Base-by-base conservation (phyloP, 2,329 filamentous ascomycete species). In the Lachnellula occidentalis region DNA sequence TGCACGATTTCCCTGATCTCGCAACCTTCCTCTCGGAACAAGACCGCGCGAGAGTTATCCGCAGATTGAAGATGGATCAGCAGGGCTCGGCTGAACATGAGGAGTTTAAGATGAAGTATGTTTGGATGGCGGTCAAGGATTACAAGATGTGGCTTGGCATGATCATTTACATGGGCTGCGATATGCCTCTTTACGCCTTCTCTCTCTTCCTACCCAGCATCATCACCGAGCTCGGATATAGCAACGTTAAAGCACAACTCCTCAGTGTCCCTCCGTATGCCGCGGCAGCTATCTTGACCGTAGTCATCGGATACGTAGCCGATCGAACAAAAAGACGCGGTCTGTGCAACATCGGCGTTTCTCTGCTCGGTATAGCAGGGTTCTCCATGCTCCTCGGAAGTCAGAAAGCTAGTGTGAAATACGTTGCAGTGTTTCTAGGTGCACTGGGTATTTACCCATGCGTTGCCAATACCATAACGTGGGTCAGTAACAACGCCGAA, bases 371-470 rank as follows among this genome's bases (percentile, higher is more conserved):
- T 12, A 84, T 94, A n/a, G 71, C 75, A 0, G 92, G 91, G 0
- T 96, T 95, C 68, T 68, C 77, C 45, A 90, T 96, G 84, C 77
- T 95, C 3, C 75, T 95, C 2, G 81, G 80, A 1, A 75, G 4
- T 76, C 90, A 0, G 78, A 77, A 0, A 82, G 92, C 0, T 85
- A 90, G 66, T 96, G 22, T 45, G 22, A 17, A n/a, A 43, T 96
- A 96, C 68, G 87, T 84, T 0, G 91, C 87, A 0, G 87, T 83
- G 0, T 96, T 95, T 69, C 75, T 96, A 0, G 90, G 86, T 0
- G 91, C 92, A 0, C 76, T 92, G 56, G 91, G 91, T 1, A 95
- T 95, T 62, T 96, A 95, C 64, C 90, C 91, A 0, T 86, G 83
- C 65, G 89, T 95, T 54, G 74, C 89, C 11, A 94, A 95, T 67